These are phyloP conservation scores for Phytophthora chlamydospora DNA, from an alignment of 352 stramenopile genomes.

Conservation along the genomic window DNA sequence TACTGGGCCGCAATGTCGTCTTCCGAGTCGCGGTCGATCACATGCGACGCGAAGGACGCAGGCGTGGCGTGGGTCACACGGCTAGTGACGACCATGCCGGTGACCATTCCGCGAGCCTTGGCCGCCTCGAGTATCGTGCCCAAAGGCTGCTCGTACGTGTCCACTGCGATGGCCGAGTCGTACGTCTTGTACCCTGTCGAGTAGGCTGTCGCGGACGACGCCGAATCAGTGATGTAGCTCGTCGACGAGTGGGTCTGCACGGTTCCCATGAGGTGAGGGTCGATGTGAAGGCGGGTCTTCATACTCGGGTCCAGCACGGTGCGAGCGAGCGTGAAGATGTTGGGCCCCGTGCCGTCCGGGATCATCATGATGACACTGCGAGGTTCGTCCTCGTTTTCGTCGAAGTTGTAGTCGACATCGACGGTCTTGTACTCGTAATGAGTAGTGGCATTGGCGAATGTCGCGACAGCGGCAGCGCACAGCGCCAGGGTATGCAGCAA, in stretches of 20 bases:
- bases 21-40: constrained; percentile 59
- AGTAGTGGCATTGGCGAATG: constrained; percentile 31
- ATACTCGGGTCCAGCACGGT: constrained; percentile 61
- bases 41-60: constrained; percentile 58
- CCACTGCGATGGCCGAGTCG: constrained; percentile 51
- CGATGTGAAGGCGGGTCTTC: constrained; percentile 64
- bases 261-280: constrained; percentile 57
- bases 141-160: constrained; percentile 54
- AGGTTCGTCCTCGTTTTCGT: constrained; percentile 50
- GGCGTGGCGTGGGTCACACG: constrained; percentile 69
- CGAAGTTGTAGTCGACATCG: constrained; percentile 64
- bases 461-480: constrained; percentile 32
- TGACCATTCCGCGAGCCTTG: constrained; percentile 64
- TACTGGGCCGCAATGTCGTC: constrained; percentile 67
- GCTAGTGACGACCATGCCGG: constrained; percentile 48
- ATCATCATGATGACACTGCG: constrained; percentile 71
- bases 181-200: constrained; percentile 67
- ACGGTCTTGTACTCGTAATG: constrained; percentile 70
- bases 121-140: constrained; percentile 60
- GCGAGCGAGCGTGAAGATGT: constrained; percentile 65
- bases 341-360: constrained; percentile 57
- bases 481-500: constrained; percentile 19
- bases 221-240: constrained; percentile 73
- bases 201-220: constrained; percentile 52
- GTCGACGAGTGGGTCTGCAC: constrained; percentile 70